Evolutionary conservation across 164 flowering plant species (phyloP).

Genomic region (Stephania cephalantha): DNA sequence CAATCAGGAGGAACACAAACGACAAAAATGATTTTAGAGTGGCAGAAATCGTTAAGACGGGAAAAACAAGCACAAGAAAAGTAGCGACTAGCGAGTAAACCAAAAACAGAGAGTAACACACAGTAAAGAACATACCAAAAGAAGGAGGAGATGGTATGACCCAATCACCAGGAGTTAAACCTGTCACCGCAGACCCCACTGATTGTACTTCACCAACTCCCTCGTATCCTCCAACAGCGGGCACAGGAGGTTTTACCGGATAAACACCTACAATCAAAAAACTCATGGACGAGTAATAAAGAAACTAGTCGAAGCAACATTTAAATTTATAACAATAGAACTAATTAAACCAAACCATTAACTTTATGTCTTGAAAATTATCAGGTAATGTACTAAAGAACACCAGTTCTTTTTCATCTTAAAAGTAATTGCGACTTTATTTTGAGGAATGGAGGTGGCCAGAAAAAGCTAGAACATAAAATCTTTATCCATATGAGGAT

Average conservation of each 20-base stretch:
- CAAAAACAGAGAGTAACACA: slow-evolving; percentile 3
- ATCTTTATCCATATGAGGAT: too few relatives aligned
- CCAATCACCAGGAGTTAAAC: slow-evolving; percentile 76
- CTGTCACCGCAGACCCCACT: slow-evolving; percentile 64
- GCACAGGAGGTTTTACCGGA: slow-evolving; percentile 83
- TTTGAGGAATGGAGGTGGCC: too few relatives aligned
- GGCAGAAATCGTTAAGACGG: not conserved
- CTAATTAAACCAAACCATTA: not conserved
- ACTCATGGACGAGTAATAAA: not conserved
- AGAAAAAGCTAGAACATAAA: too few relatives aligned
- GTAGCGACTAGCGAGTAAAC: not conserved
- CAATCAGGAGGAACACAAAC: slow-evolving; percentile 4
- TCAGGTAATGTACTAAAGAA: too few relatives aligned
- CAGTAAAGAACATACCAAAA: slow-evolving; percentile 43
- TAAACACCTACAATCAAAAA: slow-evolving; percentile 62
- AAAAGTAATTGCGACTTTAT: too few relatives aligned
- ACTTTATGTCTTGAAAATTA: too few relatives aligned
- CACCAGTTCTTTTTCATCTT: too few relatives aligned
- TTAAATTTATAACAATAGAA: not conserved
- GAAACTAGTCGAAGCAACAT: not conserved
- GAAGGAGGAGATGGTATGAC: slow-evolving; percentile 90
- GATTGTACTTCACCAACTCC: slow-evolving; percentile 87
- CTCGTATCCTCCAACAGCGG: slow-evolving; percentile 94
- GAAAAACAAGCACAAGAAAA: not conserved
- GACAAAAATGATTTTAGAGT: not conserved